Evolutionary conservation across 768 basidiomycete genomes (phyloP).

Genomic region (Aureoboletus auriporus): DNA sequence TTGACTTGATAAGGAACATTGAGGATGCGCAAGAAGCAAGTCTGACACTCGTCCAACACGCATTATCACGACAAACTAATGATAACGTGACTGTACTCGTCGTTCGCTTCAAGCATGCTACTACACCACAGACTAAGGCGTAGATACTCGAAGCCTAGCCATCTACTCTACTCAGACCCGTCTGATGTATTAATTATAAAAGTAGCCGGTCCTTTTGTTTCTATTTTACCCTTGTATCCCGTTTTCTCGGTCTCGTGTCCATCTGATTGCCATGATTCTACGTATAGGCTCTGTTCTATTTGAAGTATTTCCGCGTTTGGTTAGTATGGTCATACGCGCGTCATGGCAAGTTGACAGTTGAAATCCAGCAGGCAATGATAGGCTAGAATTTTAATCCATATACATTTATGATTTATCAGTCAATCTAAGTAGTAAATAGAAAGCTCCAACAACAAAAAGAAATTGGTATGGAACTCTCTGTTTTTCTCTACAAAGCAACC

Average conservation of each 20-base stretch:
- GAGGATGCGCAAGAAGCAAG: constrained; percentile 82
- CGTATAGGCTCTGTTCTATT: not conserved
- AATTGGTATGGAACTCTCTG: too few species aligned
- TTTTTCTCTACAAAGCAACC: too few species aligned
- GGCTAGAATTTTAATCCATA: too few species aligned
- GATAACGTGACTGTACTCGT: constrained; percentile 95
- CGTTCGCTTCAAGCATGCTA: constrained; percentile 62
- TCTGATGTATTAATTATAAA: constrained; percentile 7
- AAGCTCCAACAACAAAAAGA: too few species aligned
- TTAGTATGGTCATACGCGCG: too few species aligned
- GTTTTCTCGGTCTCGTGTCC: constrained; percentile 1
- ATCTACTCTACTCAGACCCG: not conserved
- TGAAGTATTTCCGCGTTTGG: too few species aligned
- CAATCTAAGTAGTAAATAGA: too few species aligned
- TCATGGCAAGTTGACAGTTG: too few species aligned
- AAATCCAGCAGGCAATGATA: too few species aligned
- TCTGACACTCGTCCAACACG: constrained; percentile 74
- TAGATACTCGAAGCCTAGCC: constrained; percentile 1
- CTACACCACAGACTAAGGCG: constrained; percentile 10
- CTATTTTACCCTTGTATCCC: constrained; percentile 3
- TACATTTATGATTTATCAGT: too few species aligned
- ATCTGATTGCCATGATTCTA: not conserved
- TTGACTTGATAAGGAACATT: constrained; percentile 73
- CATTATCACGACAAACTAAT: constrained; percentile 82
- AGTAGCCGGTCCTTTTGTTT: not conserved